Conservation (phyloP, 1,284 basidiomycete species). For the Naganishia cerealis region DNA sequence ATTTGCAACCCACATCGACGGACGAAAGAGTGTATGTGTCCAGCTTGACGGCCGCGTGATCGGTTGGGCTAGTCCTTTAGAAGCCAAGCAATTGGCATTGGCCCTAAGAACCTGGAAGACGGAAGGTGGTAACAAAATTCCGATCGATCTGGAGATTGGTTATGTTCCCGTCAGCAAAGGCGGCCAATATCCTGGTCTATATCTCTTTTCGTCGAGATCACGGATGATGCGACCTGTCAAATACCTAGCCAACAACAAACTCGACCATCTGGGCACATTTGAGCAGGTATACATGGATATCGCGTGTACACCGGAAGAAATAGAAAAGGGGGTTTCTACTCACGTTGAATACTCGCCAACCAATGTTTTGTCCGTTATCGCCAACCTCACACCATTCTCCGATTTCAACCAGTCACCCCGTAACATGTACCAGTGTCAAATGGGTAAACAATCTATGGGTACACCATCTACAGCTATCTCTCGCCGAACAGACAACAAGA, state of each 20-base stretch:
- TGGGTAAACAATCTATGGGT: slow-evolving; percentile 99
- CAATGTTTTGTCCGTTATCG: slow-evolving; percentile 80
- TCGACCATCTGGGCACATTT: slow-evolving; percentile 92
- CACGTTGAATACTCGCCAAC: slow-evolving; percentile 95
- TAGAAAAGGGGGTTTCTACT: slow-evolving; percentile 75
- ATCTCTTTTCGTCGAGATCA: slow-evolving; percentile 81
- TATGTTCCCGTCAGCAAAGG: slow-evolving; percentile 84
- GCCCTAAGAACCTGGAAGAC: slow-evolving; percentile 94
- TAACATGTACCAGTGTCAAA: slow-evolving; percentile 70
- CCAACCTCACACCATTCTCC: slow-evolving; percentile 67
- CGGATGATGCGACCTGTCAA: slow-evolving; percentile 99
- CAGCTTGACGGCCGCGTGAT: slow-evolving; percentile 93
- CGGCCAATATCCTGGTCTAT: slow-evolving; percentile 95
- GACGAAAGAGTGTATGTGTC: slow-evolving; percentile 76
- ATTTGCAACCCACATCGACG: slow-evolving; percentile 73
- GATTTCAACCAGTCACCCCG: slow-evolving; percentile 85
- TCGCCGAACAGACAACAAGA: slow-evolving; percentile 96
- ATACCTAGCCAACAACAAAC: slow-evolving; percentile 77
- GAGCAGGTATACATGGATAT: slow-evolving; percentile 99
- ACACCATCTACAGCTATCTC: slow-evolving; percentile 88
- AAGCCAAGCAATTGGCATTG: slow-evolving; percentile 77
- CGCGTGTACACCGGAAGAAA: slow-evolving; percentile 84
- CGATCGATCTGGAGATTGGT: slow-evolving; percentile 93
- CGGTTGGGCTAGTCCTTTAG: slow-evolving; percentile 82
- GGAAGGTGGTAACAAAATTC: slow-evolving; percentile 75